Evolutionary conservation across 2,329 filamentous ascomycete genomes (phyloP).

Genomic region (Geosmithia flava): DNA sequence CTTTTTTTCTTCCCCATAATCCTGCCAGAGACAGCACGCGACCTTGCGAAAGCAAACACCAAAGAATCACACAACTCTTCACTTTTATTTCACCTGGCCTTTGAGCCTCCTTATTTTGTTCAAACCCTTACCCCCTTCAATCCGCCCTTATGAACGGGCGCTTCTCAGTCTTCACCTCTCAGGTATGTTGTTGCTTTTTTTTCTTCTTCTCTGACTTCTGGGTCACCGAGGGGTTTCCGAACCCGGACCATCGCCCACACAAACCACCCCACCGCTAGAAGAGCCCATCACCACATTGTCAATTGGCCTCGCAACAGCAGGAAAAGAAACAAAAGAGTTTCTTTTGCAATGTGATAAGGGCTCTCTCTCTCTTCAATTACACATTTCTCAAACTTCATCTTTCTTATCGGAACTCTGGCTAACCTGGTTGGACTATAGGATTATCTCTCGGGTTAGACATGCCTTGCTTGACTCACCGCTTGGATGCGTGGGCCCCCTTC

Average conservation of each 20-base stretch:
- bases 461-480: slow-evolving; percentile 19
- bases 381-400: slow-evolving; percentile 1
- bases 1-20: slow-evolving; percentile 3
- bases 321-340: background rate
- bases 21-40: slow-evolving; percentile 1
- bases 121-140: slow-evolving; percentile 16
- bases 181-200: slow-evolving; percentile 41
- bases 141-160: slow-evolving; percentile 77
- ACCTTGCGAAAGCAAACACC: slow-evolving; percentile 4
- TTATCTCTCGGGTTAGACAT: slow-evolving; percentile 60
- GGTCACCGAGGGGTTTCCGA: background rate
- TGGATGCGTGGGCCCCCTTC: background rate
- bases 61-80: background rate
- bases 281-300: background rate
- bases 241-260: background rate
- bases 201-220: background rate
- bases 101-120: slow-evolving; percentile 4
- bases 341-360: background rate
- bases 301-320: too few relatives aligned
- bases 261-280: background rate
- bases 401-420: slow-evolving; percentile 15
- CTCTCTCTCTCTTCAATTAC: slow-evolving; percentile 1
- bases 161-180: slow-evolving; percentile 75
- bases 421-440: slow-evolving; percentile 38
- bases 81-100: background rate